Conservation (phyloP, 805 yeast species). For the Metschnikowia vanudenii region DNA sequence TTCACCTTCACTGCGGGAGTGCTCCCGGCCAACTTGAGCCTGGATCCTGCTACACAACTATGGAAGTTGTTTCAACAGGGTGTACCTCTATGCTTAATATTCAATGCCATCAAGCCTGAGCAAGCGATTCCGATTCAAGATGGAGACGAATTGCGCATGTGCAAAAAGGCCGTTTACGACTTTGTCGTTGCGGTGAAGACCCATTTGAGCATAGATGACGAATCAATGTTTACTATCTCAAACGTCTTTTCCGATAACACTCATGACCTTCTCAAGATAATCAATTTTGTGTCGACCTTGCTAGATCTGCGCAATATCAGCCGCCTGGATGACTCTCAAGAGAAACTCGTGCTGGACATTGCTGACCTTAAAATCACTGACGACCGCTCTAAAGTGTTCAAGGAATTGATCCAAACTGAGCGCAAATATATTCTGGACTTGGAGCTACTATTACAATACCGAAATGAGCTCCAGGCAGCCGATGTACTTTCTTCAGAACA, state of each 20-base stretch:
- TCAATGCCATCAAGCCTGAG: slow-evolving; percentile 56
- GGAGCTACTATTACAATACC: slow-evolving; percentile 68
- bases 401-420: slow-evolving; percentile 85
- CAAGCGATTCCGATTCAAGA: slow-evolving; percentile 60
- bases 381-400: slow-evolving; percentile 72
- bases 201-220: slow-evolving; percentile 71
- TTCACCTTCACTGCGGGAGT: slow-evolving; percentile 75
- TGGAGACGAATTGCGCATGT: slow-evolving; percentile 77
- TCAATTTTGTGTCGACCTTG: slow-evolving; percentile 67
- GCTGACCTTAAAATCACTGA: slow-evolving; percentile 41
- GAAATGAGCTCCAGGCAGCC: slow-evolving; percentile 60
- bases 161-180: slow-evolving; percentile 87
- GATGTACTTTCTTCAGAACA: slow-evolving; percentile 77
- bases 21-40: slow-evolving; percentile 65
- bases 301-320: slow-evolving; percentile 20
- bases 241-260: slow-evolving; percentile 84
- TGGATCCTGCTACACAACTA: slow-evolving; percentile 90
- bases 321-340: slow-evolving; percentile 4
- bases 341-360: slow-evolving; percentile 13
- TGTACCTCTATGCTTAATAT: slow-evolving; percentile 82
- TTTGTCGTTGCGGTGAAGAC: slow-evolving; percentile 84
- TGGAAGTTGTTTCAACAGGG: slow-evolving; percentile 91
- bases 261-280: slow-evolving; percentile 69
- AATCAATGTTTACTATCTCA: slow-evolving; percentile 83
- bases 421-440: slow-evolving; percentile 90